A percentile compares a stretch with the other conserved stretches of the same genome.
Evolutionary conservation across 2,329 filamentous ascomycete genomes (phyloP).

Genomic region (Apiospora marii): DNA sequence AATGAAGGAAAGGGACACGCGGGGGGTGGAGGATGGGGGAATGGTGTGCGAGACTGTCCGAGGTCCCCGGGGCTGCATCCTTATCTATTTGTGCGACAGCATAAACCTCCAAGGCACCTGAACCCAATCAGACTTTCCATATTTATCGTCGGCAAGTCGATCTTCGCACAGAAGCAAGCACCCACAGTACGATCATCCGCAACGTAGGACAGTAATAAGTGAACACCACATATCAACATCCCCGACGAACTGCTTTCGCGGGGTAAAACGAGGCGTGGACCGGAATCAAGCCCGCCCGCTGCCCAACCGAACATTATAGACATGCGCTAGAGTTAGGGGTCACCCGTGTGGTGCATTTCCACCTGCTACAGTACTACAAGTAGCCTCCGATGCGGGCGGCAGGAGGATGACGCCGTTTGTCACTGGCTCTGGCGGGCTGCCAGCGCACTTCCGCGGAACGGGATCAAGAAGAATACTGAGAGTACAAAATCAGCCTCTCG

Average conservation of each 20-base stretch:
- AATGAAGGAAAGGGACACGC: not conserved
- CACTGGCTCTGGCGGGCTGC: not conserved
- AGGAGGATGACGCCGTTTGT: not conserved
- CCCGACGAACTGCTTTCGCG: not conserved
- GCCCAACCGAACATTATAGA: not conserved
- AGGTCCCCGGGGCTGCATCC: not conserved
- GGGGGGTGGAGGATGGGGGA: not conserved
- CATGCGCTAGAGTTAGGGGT: conserved; percentile 1
- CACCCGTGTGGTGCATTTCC: conserved; percentile 15
- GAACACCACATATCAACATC: not conserved
- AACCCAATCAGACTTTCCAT: conserved; percentile 10
- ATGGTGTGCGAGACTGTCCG: not conserved
- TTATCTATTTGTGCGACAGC: conserved; percentile 7
- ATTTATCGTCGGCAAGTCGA: not conserved
- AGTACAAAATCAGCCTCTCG: not conserved
- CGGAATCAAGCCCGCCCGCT: conserved; percentile 5
- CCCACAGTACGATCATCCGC: not conserved
- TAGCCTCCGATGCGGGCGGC: conserved; percentile 2
- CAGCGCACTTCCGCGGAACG: not conserved
- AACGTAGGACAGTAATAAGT: not conserved
- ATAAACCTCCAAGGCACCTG: not conserved
- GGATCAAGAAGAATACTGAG: not conserved
- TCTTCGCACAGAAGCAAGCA: not conserved
- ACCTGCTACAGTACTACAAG: not conserved
- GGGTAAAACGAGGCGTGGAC: conserved; percentile 1